These are phyloP conservation scores for Ustanciosporium gigantosporum DNA, from an alignment of 1,284 basidiomycete genomes.

Conservation along the genomic window DNA sequence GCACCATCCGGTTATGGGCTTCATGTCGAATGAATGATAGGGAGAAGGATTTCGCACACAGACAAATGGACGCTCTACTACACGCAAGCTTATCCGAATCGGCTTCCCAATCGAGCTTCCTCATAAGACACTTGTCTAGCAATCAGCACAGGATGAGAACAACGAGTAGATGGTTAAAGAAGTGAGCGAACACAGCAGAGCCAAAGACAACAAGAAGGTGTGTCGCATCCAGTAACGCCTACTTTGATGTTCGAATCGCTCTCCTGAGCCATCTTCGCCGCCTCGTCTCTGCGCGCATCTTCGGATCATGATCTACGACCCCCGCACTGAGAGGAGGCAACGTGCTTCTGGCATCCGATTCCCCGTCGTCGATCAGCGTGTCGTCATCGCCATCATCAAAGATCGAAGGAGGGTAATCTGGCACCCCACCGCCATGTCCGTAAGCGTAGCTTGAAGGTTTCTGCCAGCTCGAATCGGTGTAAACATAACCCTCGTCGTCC, in stretches of 20 bases:
- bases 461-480: constrained; percentile 57
- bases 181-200: no score
- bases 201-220: no score
- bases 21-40: no score
- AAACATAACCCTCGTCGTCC: constrained; percentile 56
- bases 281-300: constrained; percentile 27
- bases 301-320: constrained; percentile 30
- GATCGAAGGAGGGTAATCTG: constrained; percentile 28
- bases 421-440: constrained; percentile 39
- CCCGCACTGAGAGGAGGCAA: constrained; percentile 27
- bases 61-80: no score
- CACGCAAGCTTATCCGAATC: no score
- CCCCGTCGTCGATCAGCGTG: constrained; percentile 4
- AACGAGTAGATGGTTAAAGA: no score
- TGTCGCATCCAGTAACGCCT: neutral
- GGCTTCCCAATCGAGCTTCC: no score
- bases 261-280: constrained; percentile 40
- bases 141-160: no score
- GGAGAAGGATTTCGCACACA: no score
- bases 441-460: constrained; percentile 55
- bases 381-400: constrained; percentile 21
- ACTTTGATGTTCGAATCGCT: constrained; percentile 12
- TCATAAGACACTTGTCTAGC: no score
- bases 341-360: constrained; percentile 20
- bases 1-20: no score